Conservation (phyloP, 2,329 filamentous ascomycete genomes). For the Didymella keratinophila region DNA sequence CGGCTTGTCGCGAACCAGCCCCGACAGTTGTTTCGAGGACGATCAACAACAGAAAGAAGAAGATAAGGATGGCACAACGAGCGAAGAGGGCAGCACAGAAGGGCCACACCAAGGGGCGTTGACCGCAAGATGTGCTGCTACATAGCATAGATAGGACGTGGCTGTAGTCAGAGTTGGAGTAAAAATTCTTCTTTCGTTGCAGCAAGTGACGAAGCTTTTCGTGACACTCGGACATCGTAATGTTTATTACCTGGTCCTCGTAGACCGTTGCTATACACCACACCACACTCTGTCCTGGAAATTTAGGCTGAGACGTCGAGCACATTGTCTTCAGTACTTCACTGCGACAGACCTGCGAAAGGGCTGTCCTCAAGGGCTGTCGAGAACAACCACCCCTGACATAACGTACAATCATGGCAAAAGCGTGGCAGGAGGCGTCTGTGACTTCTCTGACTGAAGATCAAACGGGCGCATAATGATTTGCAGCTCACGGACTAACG, state of each 20-base stretch:
- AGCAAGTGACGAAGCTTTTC: neutral
- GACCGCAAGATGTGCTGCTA: neutral
- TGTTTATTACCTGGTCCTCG: neutral
- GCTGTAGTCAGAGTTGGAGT: neutral
- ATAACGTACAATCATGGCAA: neutral
- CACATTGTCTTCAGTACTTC: neutral
- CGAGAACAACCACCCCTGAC: neutral
- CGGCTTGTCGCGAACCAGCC: no score
- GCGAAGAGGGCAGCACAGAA: neutral
- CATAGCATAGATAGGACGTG: neutral
- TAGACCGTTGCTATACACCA: neutral
- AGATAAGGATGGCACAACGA: neutral
- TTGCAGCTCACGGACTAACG: slow-evolving; percentile 4
- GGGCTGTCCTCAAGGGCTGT: neutral
- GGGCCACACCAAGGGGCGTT: neutral
- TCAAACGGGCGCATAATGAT: slow-evolving; percentile 14
- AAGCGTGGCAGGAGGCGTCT: neutral
- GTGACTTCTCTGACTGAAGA: slow-evolving; percentile 9
- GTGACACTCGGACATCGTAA: neutral
- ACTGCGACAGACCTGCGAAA: neutral
- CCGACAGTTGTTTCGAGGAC: no score
- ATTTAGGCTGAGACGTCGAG: neutral
- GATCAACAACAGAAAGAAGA: neutral
- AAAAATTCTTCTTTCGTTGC: neutral
- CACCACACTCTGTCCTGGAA: neutral